Evolutionary conservation across 2,329 filamentous ascomycete species (phyloP), one percentile per base, ranked within the genome.

Genomic region (Cladorrhinum sp.): DNA sequence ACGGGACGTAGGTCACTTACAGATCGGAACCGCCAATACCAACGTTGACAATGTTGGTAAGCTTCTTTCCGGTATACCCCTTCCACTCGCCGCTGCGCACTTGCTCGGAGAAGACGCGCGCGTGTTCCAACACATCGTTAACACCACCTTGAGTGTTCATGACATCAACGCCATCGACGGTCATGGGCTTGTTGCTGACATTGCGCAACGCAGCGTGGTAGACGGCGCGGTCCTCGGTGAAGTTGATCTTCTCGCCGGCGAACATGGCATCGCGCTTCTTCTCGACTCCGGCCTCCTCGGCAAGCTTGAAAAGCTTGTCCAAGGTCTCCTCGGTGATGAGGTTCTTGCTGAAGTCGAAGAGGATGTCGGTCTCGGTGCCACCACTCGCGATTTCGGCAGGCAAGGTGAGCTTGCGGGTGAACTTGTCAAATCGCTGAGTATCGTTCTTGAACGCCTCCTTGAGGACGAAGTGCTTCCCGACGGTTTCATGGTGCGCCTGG

Each of bases 311-410:
- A 58, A 99, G 85, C 55, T 96, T 84, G 67, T 89, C 83, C 56
- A 98, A 82, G 3, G 94, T 98, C 79, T 98, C 93, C 69, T 96
- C 91, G 64, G 90, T 95, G 71, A 98, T 77, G 77, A 99, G 93
- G 86, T 99, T 99, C 87, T 99, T 99, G 82, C 90, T 95, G 80
- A 96, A 99, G 79, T 99, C 95, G 78, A 98, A 99, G 66, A 99
- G 86, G 72, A 96, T 95, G 67, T 97, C 92, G 69, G 86, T 88
- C 72, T 83, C 84, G 64, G 67, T 66, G 57, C 68, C 62, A 57
- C 65, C 67, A 64, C 72, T 71, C 72, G 96, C 91, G 68, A 90
- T 88, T 57, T 84, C 76, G 77, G 91, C 93, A 28, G 87, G 81
- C 77, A 96, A 92, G 69, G 84, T 80, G 78, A 98, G 96, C 72